phyloP scores from a whole-genome alignment of 169 alveolate species.

The Amoebophrya sp. region DNA sequence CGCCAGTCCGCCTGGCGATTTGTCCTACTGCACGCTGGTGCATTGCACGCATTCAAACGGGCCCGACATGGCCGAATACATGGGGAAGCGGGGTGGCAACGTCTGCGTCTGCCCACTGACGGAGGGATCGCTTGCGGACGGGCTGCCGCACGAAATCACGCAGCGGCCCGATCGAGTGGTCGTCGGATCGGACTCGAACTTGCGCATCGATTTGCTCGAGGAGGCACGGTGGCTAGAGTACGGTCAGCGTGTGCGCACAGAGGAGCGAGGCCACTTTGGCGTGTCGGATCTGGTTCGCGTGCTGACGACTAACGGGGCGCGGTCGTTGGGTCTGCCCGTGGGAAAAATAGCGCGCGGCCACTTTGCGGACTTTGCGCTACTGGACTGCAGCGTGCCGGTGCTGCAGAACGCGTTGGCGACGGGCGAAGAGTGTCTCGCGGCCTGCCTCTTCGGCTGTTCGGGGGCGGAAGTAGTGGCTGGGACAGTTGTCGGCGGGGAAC shows the following conservation, averaged over 20 bases:
- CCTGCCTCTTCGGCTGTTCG: background rate
- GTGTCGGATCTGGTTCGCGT: background rate
- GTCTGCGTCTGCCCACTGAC: slow-evolving; percentile 27
- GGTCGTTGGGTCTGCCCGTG: background rate
- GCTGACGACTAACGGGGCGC: background rate
- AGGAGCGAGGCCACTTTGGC: slow-evolving; percentile 5
- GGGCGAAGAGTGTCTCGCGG: background rate
- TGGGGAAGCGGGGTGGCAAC: slow-evolving; percentile 10
- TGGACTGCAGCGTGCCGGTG: background rate
- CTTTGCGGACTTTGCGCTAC: background rate
- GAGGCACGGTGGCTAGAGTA: slow-evolving; percentile 30
- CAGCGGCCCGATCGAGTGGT: too few relatives aligned
- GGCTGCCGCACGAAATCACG: too few relatives aligned
- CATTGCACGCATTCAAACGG: slow-evolving; percentile 28
- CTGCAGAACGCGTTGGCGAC: background rate
- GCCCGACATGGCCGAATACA: background rate
- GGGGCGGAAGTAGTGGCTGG: background rate
- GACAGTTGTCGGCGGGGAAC: background rate
- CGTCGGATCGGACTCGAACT: slow-evolving; percentile 27
- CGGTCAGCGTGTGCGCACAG: slow-evolving; percentile 26
- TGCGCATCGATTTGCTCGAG: slow-evolving; percentile 27
- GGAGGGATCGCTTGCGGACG: slow-evolving; percentile 31
- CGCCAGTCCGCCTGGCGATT: background rate
- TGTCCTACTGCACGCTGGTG: slow-evolving; percentile 10
- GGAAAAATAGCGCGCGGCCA: slow-evolving; percentile 5